Conservation (phyloP, 2,329 filamentous ascomycete species). For the Grosmannia clavigera region DNA sequence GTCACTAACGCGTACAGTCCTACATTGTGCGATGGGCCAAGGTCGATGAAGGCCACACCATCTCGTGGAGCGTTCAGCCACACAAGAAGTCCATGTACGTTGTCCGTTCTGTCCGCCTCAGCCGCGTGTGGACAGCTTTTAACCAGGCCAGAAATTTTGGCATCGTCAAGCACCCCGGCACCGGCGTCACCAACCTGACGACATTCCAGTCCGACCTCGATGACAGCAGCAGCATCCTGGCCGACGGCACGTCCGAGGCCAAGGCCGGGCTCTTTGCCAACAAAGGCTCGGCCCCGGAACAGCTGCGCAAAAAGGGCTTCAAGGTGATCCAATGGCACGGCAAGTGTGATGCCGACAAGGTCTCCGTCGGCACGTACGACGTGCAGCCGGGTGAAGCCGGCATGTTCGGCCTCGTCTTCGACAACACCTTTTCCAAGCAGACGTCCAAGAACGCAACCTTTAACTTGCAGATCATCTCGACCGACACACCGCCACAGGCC, state of each 20-base stretch:
- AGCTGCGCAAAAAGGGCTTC: constrained; percentile 55
- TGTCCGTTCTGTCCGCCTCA: too few species aligned
- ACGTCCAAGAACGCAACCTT: constrained; percentile 91
- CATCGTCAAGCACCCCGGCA: constrained; percentile 91
- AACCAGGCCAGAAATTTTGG: constrained; percentile 62
- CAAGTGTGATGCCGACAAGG: constrained; percentile 93
- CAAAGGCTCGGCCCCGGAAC: constrained; percentile 47
- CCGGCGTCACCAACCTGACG: constrained; percentile 39
- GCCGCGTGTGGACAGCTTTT: too few species aligned
- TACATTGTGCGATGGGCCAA: constrained; percentile 97
- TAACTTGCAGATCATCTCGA: constrained; percentile 87
- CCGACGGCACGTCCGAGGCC: constrained; percentile 27
- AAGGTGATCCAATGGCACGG: constrained; percentile 73
- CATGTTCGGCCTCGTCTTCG: constrained; percentile 93
- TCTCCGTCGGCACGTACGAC: constrained; percentile 80
- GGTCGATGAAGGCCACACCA: constrained; percentile 78
- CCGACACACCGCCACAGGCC: constrained; percentile 63
- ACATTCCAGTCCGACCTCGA: constrained; percentile 30
- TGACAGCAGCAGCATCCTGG: constrained; percentile 19
- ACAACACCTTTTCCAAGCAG: constrained; percentile 97
- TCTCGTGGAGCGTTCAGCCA: constrained; percentile 95
- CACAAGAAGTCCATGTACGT: constrained; percentile 88
- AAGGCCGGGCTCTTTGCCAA: constrained; percentile 37
- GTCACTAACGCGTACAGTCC: constrained; percentile 43
- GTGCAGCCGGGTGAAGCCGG: constrained; percentile 63